Conservation (phyloP, 345 rosid genomes). For the Combretum micranthum region DNA sequence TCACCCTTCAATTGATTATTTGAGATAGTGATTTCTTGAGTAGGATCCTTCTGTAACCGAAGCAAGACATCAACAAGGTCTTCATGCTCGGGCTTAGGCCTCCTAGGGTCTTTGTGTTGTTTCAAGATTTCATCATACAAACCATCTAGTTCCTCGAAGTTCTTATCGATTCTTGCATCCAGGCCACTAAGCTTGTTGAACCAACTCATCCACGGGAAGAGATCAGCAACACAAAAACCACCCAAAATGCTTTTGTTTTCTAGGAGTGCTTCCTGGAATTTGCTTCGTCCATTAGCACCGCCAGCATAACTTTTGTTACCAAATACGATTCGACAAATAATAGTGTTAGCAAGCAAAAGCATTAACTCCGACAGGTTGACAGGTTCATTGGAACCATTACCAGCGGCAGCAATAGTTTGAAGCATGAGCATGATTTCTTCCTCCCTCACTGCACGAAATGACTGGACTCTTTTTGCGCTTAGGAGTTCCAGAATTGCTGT, state of each 20-base stretch:
- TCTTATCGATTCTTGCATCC: not conserved
- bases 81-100: not conserved
- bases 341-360: constrained; percentile 1
- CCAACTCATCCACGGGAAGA: not conserved
- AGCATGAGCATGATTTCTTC: constrained; percentile 14
- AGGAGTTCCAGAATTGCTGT: constrained; percentile 13
- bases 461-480: constrained; percentile 11
- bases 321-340: constrained; percentile 12
- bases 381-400: not conserved
- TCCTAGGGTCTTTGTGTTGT: not conserved
- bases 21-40: not conserved
- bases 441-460: constrained; percentile 16
- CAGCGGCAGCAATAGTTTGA: constrained; percentile 1
- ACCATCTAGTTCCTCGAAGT: not conserved
- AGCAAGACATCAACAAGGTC: not conserved
- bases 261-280: constrained; percentile 6
- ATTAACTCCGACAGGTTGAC: constrained; percentile 12
- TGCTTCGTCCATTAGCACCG: not conserved
- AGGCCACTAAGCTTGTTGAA: not conserved
- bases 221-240: not conserved
- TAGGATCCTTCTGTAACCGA: not conserved
- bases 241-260: not conserved
- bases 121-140: not conserved
- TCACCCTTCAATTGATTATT: not conserved
- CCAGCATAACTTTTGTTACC: constrained; percentile 15